Evolutionary conservation across 352 stramenopile species (phyloP), one percentile per base, ranked within the genome.

Genomic region (Thraustochytrium sp.): DNA sequence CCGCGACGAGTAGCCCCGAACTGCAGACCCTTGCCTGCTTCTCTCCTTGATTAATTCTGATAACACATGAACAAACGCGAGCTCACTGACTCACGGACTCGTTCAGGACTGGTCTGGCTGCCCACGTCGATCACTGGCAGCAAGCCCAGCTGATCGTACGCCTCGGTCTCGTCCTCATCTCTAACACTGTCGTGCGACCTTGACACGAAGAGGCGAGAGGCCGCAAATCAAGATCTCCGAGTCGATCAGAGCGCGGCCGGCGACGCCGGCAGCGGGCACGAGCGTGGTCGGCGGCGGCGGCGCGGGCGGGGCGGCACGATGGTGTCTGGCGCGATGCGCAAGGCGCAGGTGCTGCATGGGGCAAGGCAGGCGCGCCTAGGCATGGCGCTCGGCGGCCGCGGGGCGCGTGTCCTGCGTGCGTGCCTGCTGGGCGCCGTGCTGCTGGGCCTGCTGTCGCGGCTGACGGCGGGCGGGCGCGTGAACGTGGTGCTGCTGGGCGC

Each of bases 401-500:
- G 18, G 54, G 5, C 5, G 5, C 5, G 5, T 21, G 18, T 18
- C 21, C 5, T 63, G 26, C 5, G 5, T 18, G 36, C 5, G 5
- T 34, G 36, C 8, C 23, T 65, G 68, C n/a, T 53, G 1, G 53
- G 8, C 13, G 9, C 23, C 0, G 29, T 55, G 26, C 5, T 53
- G 23, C n/a, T 42, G 18, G 42, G 29, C 31, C 21, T 80, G 46
- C n/a, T 49, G 8, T 9, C 16, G 2, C 31, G n/a, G 53, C 4
- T 18, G 46, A 48, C 68, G 3, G 68, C 31, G 11, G 53, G 18
- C 4, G 34, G 44, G 23, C 68, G 48, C 9, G 53, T 64, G 11
- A 62, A 48, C 59, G 1, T 92, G 29, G 80, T 94, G 8, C 62
- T 94, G 37, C 72, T 91, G 2, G 91, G 90, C 29, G 90, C 90